Evolutionary conservation across 108 stramenopile species (phyloP), one percentile per base, ranked within the genome.

Genomic region (Cyclotella atomus): DNA sequence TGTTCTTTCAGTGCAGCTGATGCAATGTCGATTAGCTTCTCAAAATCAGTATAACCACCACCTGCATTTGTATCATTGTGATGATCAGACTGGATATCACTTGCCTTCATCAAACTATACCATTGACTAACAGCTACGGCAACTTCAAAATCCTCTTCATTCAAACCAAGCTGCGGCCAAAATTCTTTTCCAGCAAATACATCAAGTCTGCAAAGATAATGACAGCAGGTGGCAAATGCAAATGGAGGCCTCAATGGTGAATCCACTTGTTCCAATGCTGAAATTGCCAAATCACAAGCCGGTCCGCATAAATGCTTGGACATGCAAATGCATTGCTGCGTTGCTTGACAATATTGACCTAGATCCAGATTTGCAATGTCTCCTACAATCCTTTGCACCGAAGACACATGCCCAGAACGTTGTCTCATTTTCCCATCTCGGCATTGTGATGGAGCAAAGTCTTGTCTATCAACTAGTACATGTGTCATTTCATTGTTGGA

Each of bases 231-330:
- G 14, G 73, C 73, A 54, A 75, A 43, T 45, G 55, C 73, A 25
- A 36, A 41, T 7, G 73, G 65, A 36, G 73, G 65, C 3, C 50
- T 20, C 16, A 44, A 23, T 2, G 29, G 27, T 1, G 25, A 16
- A 45, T 27, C 61, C 1, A 35, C 30, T 36, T 38, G 32, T 32
- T 23, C 45, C 30, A 67, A 50, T 41, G 49, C 45, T 29, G 65
- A 23, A 21, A 75, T 56, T 20, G 66, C 43, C 38, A 75, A 53
- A 57, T 75, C 73, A 67, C 53, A 67, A 17, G 73, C 73, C 24
- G 66, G 65, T 12, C 73, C 73, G 53, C 73, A 75, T 7, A 75
- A 50, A 46, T 75, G 73, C 36, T 75, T 75, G 6, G 73, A 75
- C 65, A 75, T 75, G 53, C 65, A 66, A 68, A 57, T 0, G 43